Evolutionary conservation across 805 yeast genomes (phyloP), one percentile per base, ranked within the genome.

Genomic region (Helenozyma baotianmanensis): DNA sequence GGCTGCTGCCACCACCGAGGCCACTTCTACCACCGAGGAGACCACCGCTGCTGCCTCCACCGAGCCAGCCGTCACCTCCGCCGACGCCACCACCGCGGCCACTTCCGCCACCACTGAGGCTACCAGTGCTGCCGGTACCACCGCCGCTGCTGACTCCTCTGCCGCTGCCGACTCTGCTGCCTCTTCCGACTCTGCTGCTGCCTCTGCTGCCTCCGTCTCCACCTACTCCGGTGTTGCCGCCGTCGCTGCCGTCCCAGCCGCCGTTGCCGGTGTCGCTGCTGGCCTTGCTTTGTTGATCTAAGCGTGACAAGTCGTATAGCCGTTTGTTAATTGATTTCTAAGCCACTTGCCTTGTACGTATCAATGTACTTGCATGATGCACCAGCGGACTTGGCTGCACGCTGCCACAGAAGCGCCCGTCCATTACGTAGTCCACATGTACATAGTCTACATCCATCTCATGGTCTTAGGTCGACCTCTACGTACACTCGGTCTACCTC

Each of bases 201-300:
- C 30, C 31, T 21, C 43, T 22, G 29, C 47, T 23, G 35, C 45
- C 19, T 33, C 36, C 12, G 29, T 35, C n/a, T 18, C 23, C 12
- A 17, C 30, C 21, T 30, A 33, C 9, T 27, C 37, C 6, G 23
- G 18, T 18, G 15, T 22, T 5, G 22, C 25, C 15, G 18, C 31
- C 12, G 17, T 24, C 11, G 24, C 14, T 10, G 22, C 24, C 9
- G 25, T 23, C 9, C 40, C 48, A 13, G 21, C 28, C 7, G 40
- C 21, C 14, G 27, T 32, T 32, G 45, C 38, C 11, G 47, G 42
- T 21, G 32, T 36, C 21, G 40, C 44, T 13, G 49, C 45, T 17
- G 43, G 45, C 33, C 14, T 43, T 18, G 45, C 42, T 26, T 23
- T 42, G 43, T 30, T 40, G 23, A 31, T 42, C 33, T 42, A 42